These are phyloP conservation scores for Populus euphratica DNA, from an alignment of 345 rosid genomes.

Conservation along the genomic window DNA sequence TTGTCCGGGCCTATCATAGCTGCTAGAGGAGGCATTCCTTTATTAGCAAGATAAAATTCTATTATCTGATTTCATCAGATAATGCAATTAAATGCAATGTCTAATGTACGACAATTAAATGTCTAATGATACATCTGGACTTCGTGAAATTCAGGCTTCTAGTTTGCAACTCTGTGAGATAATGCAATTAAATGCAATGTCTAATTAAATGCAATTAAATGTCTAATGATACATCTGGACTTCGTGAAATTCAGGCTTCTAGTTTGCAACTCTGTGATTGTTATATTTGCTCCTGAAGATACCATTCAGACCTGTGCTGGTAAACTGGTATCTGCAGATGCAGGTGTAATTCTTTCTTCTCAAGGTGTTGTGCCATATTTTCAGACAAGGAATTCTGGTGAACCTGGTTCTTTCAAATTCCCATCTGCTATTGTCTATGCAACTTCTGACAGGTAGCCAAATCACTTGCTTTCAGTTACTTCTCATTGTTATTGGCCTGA, in stretches of 20 bases:
- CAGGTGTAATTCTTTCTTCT: slow-evolving; percentile 28
- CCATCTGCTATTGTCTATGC: slow-evolving; percentile 29
- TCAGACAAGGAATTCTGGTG: slow-evolving; percentile 9
- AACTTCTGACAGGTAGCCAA: slow-evolving; percentile 30
- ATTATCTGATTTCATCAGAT: not conserved
- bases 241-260: slow-evolving; percentile 29
- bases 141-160: slow-evolving; percentile 29
- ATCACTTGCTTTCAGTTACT: not conserved
- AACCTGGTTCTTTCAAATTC: slow-evolving; percentile 5
- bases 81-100: not conserved
- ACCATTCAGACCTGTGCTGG: slow-evolving; percentile 23
- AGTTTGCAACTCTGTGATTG: slow-evolving; percentile 19
- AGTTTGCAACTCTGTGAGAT: slow-evolving; percentile 14
- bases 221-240: slow-evolving; percentile 9
- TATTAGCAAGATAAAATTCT: slow-evolving; percentile 22
- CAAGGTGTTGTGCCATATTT: slow-evolving; percentile 24
- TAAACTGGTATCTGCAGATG: slow-evolving; percentile 27
- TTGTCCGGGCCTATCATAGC: slow-evolving; percentile 32
- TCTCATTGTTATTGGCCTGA: too few species aligned
- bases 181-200: not conserved
- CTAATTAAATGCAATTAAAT: too few species aligned
- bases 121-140: slow-evolving; percentile 9
- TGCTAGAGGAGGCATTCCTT: slow-evolving; percentile 34
- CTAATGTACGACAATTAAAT: not conserved
- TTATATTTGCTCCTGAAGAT: slow-evolving; percentile 31